Conservation (phyloP, 306 rosid genomes). For the Lathyrus oleraceus region DNA sequence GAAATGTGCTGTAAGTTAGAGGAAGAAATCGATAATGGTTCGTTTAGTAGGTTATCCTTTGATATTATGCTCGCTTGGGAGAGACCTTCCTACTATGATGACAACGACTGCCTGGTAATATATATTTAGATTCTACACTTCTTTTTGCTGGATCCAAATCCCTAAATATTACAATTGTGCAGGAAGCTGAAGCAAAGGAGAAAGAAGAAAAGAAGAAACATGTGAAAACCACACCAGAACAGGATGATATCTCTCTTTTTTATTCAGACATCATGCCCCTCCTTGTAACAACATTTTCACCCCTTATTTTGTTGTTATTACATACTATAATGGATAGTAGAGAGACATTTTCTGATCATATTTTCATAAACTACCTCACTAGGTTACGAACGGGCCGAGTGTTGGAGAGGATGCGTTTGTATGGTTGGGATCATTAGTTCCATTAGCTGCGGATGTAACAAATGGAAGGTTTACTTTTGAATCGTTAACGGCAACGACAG, state of each 20-base stretch:
- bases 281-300: conserved; percentile 56
- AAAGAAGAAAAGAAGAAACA: conserved; percentile 60
- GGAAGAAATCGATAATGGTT: conserved; percentile 58
- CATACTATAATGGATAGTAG: too few relatives aligned
- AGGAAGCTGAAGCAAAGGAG: conserved; percentile 75
- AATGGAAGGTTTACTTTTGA: conserved; percentile 84
- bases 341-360: neutral
- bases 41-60: conserved; percentile 65
- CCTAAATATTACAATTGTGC: neutral
- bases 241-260: conserved; percentile 79
- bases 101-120: conserved; percentile 42
- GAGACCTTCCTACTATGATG: conserved; percentile 58
- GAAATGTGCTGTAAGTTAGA: conserved; percentile 44
- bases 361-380: conserved; percentile 27
- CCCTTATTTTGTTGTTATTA: neutral
- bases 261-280: conserved; percentile 94
- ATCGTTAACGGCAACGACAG: conserved; percentile 74
- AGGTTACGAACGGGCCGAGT: conserved; percentile 63
- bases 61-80: conserved; percentile 95
- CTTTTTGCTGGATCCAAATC: neutral
- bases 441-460: conserved; percentile 68
- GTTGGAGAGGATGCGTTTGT: conserved; percentile 94
- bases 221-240: conserved; percentile 38
- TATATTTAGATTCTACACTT: neutral
- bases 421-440: conserved; percentile 80